These are phyloP conservation scores for Ilex paraguariensis DNA, from an alignment of 305 asterid species.

Conservation along the genomic window DNA sequence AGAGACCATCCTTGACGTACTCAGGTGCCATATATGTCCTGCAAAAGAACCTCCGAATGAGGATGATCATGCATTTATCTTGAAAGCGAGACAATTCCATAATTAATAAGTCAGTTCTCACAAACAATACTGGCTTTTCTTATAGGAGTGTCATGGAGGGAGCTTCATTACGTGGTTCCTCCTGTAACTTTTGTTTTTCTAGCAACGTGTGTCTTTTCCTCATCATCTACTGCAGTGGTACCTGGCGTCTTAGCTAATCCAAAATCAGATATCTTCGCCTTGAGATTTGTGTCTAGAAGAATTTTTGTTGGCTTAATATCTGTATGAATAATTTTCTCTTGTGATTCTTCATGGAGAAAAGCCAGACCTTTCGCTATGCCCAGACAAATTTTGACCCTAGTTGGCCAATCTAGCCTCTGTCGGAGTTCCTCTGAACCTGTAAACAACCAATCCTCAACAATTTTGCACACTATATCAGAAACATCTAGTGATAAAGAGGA, in stretches of 20 bases:
- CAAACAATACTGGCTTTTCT: no score
- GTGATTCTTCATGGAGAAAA: slow-evolving; percentile 53
- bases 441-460: not conserved
- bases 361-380: slow-evolving; percentile 61
- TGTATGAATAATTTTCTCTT: slow-evolving; percentile 47
- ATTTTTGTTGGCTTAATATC: slow-evolving; percentile 65
- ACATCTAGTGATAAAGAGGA: not conserved
- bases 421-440: slow-evolving; percentile 39
- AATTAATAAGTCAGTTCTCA: no score
- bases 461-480: not conserved
- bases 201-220: slow-evolving; percentile 52
- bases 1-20: no score
- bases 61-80: no score
- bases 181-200: no score
- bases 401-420: slow-evolving; percentile 17
- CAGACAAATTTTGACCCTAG: not conserved
- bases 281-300: slow-evolving; percentile 45
- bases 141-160: no score
- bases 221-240: no score
- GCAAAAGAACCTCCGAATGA: not conserved
- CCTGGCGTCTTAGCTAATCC: no score
- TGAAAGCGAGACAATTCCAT: no score
- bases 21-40: slow-evolving; percentile 7
- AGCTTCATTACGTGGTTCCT: slow-evolving; percentile 49
- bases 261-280: slow-evolving; percentile 61